Base-by-base conservation (phyloP, 2,329 filamentous ascomycete genomes). In the Verticillium zaregamsianum region DNA sequence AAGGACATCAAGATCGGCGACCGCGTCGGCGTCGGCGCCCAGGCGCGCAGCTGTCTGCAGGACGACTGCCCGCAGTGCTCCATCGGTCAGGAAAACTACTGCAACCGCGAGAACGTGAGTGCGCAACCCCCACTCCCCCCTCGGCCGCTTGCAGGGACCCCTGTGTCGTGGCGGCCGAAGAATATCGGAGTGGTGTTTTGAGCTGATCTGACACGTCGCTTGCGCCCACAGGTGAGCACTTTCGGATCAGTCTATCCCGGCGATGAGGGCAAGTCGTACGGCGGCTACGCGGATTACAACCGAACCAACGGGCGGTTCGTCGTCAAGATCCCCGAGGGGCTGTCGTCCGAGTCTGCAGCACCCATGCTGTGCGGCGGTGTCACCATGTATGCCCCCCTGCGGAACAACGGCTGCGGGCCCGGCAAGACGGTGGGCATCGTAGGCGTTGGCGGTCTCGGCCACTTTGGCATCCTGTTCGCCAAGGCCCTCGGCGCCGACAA, bases 341-440 rank as follows among this genome's bases (percentile, higher is more conserved):
- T 82, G 7, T 65, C 71, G 1, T 74, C 73, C 0, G 79, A 77
- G 58, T 64, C 74, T 49, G 77, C 79, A 2, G 80, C 89, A 20
- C 88, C 89, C 3, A 86, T 92, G 83, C 78, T 92, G 33, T 92
- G 90, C 69, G 90, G 83, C 25, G 89, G 90, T 11, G 81, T 91
- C 39, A 92, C 90, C 0, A 79, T 89, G 6, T 92, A 82, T 70
- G 78, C 81, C 9, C 89, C 90, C 1, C 72, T 92, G 54, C 79
- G 78, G 67, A 79, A 85, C 57, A 84, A 89, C 65, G 85, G 85
- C 2, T 84, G 82, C 57, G 90, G 89, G 0, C 87, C 87, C 0
- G 88, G 88, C 11, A 91, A 88, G 74, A 80, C 73, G 20, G 85
- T 92, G 1, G 89, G 85, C 0, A 83, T 91, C 62, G 77, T 91